These are phyloP conservation scores for Megacollybia marginata DNA, from an alignment of 768 basidiomycete species.

Conservation along the genomic window DNA sequence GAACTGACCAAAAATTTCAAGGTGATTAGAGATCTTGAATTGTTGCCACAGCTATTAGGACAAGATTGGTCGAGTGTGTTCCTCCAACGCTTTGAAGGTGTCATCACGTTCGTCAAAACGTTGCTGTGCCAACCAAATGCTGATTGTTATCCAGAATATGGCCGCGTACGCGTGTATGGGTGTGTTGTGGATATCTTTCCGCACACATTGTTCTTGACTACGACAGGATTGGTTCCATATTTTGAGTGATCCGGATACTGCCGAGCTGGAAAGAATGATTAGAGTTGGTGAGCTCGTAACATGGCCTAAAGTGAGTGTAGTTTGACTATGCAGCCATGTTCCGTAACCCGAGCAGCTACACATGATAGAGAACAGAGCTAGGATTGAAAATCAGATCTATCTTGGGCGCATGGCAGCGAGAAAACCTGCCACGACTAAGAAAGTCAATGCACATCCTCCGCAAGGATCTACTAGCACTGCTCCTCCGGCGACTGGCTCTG, in stretches of 20 bases:
- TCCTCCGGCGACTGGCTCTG: constrained; percentile 32
- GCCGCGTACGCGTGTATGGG: constrained; percentile 76
- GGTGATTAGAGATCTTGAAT: constrained; percentile 92
- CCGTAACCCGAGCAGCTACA: constrained; percentile 50
- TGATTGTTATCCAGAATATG: constrained; percentile 51
- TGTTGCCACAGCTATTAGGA: constrained; percentile 87
- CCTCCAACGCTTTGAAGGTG: constrained; percentile 86
- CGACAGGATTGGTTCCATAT: constrained; percentile 76
- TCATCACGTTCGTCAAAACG: constrained; percentile 61
- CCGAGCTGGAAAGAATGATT: constrained; percentile 82
- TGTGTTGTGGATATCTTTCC: constrained; percentile 22
- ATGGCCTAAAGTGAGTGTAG: constrained; percentile 81
- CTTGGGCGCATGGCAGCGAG: constrained; percentile 72
- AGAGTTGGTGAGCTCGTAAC: constrained; percentile 81
- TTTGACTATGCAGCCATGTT: neutral
- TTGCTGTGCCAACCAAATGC: constrained; percentile 1
- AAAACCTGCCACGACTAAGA: constrained; percentile 34
- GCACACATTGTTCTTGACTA: constrained; percentile 1
- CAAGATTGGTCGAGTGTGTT: constrained; percentile 97
- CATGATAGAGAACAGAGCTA: constrained; percentile 89
- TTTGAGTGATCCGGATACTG: constrained; percentile 74
- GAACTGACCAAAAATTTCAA: constrained; percentile 97
- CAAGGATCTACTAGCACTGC: constrained; percentile 9
- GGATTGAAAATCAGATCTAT: constrained; percentile 77
- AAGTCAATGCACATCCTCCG: constrained; percentile 14